Percentiles rank a stretch among this genome's conserved stretches.
Conservation (phyloP, 1,284 basidiomycete species). For the Trametes versicolor region DNA sequence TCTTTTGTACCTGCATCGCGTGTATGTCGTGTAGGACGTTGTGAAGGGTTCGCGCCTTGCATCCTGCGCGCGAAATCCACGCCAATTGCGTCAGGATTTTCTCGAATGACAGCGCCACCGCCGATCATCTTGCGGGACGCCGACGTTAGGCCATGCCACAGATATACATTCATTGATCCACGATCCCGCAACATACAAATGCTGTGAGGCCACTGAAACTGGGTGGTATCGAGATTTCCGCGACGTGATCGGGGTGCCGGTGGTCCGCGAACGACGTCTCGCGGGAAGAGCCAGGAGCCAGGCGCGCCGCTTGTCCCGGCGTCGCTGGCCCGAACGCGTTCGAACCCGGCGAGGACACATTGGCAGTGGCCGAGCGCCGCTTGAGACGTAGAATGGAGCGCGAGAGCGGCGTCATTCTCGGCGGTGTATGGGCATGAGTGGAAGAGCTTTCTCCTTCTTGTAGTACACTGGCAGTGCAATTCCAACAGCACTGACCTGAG, state of each 20-base stretch:
- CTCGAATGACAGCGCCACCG: conserved; percentile 51
- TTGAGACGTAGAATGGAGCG: no score
- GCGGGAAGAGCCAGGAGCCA: conserved; percentile 50
- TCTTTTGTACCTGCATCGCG: no score
- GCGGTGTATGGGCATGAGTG: no score
- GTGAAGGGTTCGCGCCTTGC: no score
- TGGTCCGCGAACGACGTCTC: conserved; percentile 40
- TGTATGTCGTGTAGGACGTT: conserved; percentile 19
- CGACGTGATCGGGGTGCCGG: conserved; percentile 41
- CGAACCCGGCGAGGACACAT: no score
- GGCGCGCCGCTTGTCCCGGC: conserved; percentile 39
- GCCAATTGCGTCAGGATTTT: conserved; percentile 49
- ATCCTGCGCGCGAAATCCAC: conserved; percentile 27
- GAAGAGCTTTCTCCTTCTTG: no score
- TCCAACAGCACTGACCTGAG: no score
- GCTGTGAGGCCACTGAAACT: neutral
- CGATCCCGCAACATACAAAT: conserved; percentile 2
- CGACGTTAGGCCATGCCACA: no score
- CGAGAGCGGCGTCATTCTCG: no score
- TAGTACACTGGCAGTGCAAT: no score
- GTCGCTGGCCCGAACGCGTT: no score
- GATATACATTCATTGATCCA: neutral
- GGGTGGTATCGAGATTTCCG: conserved; percentile 41
- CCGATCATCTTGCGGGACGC: conserved; percentile 45
- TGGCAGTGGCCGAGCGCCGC: no score